Conservation (phyloP, 352 stramenopile genomes). For the Elongisporangium prolatum region DNA sequence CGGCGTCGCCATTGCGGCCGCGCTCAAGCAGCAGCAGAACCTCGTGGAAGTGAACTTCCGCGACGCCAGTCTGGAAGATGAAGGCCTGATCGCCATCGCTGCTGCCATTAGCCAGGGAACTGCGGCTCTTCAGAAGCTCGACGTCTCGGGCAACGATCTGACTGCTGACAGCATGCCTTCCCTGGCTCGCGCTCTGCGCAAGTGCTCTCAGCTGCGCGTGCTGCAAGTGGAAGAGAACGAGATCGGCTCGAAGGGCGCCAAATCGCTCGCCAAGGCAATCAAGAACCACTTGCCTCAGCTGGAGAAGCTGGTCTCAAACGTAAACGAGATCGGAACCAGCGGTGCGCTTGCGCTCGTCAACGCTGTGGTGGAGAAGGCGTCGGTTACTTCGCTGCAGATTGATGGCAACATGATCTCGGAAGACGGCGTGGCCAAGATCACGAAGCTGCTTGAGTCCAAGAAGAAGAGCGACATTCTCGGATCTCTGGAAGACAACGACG, state of each 20-base stretch:
- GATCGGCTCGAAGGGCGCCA: conserved; percentile 82
- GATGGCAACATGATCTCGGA: conserved; percentile 82
- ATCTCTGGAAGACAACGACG: conserved; percentile 81
- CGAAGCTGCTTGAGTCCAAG: conserved; percentile 36
- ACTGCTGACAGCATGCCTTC: conserved; percentile 56
- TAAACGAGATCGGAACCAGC: conserved; percentile 87
- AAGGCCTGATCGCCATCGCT: conserved; percentile 82
- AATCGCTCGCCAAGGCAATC: conserved; percentile 66
- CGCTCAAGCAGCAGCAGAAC: conserved; percentile 59
- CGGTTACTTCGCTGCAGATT: conserved; percentile 55
- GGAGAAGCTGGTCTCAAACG: conserved; percentile 81
- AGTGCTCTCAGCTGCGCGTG: conserved; percentile 56
- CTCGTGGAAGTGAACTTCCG: conserved; percentile 88
- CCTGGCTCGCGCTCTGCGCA: conserved; percentile 40
- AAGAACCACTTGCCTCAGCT: conserved; percentile 40
- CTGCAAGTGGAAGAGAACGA: conserved; percentile 94
- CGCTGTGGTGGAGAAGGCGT: conserved; percentile 47
- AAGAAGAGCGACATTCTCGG: conserved; percentile 55
- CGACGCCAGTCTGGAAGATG: conserved; percentile 89
- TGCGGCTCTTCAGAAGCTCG: conserved; percentile 61
- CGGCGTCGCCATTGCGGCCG: conserved; percentile 76
- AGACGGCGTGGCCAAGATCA: conserved; percentile 53
- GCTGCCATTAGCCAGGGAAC: conserved; percentile 54
- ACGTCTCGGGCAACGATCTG: conserved; percentile 94
- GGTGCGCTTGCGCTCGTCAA: conserved; percentile 80